Evolutionary conservation across 306 rosid genomes (phyloP), one percentile per base, ranked within the genome.

Genomic region (Cicer bijugum): DNA sequence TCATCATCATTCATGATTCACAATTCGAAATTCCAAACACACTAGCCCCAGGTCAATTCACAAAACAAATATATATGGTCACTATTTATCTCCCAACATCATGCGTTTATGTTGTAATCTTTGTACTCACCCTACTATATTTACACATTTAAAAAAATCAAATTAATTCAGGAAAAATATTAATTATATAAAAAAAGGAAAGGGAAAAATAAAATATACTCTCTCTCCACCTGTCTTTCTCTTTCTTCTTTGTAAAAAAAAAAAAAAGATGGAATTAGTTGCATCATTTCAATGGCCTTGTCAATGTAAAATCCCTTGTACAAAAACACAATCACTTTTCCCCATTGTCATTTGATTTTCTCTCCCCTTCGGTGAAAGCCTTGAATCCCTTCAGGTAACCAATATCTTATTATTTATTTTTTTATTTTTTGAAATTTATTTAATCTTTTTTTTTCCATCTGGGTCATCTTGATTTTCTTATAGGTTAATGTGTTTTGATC

Each of bases 291-390:
- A 33, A 44, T 68, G 45, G 63, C 55, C 65, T 42, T 40, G 33
- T 28, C 28, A 47, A 46, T 42, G 33, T 53, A 47, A 6, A 51
- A 65, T n/a, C 51, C 4, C 59, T 12, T 52, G 48, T 23, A 61
- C 42, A 35, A 68, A 69, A 73, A 60, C 69, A 42, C 53, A 76
- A 74, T 28, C 66, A 44, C 39, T 67, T 67, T 45, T 62, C 43
- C 11, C 4, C 75, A n/a, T 66, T 48, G 57, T 73, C 69, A 15
- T 76, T 76, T 56, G 46, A 23, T 76, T 59, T 59, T 66, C 35
- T 66, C 62, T 62, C 64, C 65, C 47, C 82, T 82, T 46, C 45
- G 59, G 72, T 56, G 78, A 80, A 69, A 71, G 77, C 88, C 87
- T 74, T 62, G 6, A 8, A 11, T 16, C 58, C 73, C 65, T 79